phyloP scores from a whole-genome alignment of 129 eudicot genomes.

The carrot (Daucus carota) region DH1_v3.0 NC_030388.2:26893001-26893500 shows the following conservation, averaged over 20 bases:
- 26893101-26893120: conserved; percentile 46
- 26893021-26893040: conserved; percentile 37
- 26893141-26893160: conserved; percentile 15
- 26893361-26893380: conserved; percentile 3
- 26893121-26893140: conserved; percentile 13
- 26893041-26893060: conserved; percentile 35
- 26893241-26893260: conserved; percentile 84
- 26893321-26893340: not conserved
- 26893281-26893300: not conserved
- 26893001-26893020: conserved; percentile 30
- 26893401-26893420: conserved; percentile 62
- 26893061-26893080: conserved; percentile 31
- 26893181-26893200: conserved; percentile 11
- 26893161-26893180: not conserved
- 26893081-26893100: conserved; percentile 35
- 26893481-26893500: not conserved
- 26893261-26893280: conserved; percentile 49
- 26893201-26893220: conserved; percentile 32
- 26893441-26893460: conserved; percentile 25
- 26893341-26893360: not conserved
- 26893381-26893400: conserved; percentile 88
- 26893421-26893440: conserved; percentile 30
- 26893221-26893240: conserved; percentile 39
- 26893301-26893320: not conserved
- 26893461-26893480: conserved; percentile 26